Conservation (phyloP, 805 yeast species). For the Kluyveromyces nonfermentans region DNA sequence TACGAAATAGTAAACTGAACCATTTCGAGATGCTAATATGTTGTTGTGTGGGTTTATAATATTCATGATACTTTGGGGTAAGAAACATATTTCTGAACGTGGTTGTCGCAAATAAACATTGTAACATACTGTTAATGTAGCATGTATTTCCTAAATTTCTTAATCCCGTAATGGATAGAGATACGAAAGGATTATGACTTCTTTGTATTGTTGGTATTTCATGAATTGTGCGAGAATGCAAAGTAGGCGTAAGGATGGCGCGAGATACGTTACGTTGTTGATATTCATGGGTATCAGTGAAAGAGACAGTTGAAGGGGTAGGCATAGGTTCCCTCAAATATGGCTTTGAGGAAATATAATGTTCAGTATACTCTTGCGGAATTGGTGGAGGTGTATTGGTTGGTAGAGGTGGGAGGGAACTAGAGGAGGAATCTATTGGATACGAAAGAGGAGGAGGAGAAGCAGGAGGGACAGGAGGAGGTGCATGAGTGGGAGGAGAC, state of each 20-base stretch:
- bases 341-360: not conserved
- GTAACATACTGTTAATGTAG: constrained; percentile 66
- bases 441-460: constrained; percentile 25
- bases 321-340: not conserved
- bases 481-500: constrained; percentile 11
- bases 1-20: constrained; percentile 43
- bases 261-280: not conserved
- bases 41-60: constrained; percentile 28
- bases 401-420: constrained; percentile 6
- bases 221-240: constrained; percentile 4
- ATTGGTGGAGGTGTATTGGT: constrained; percentile 12
- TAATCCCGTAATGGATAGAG: constrained; percentile 49
- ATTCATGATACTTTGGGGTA: constrained; percentile 36
- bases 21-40: constrained; percentile 37
- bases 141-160: constrained; percentile 66
- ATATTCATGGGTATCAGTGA: not conserved
- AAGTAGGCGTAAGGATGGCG: constrained; percentile 6
- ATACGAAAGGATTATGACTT: constrained; percentile 31
- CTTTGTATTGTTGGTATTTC: constrained; percentile 33
- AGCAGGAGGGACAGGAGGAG: constrained; percentile 23
- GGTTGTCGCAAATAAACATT: constrained; percentile 50
- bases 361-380: constrained; percentile 5
- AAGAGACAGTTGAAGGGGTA: not conserved
- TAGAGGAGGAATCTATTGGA: constrained; percentile 10
- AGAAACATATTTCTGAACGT: constrained; percentile 42